Conservation (phyloP, 176 grass and related monocot genomes). For the Carex kokanica region DNA sequence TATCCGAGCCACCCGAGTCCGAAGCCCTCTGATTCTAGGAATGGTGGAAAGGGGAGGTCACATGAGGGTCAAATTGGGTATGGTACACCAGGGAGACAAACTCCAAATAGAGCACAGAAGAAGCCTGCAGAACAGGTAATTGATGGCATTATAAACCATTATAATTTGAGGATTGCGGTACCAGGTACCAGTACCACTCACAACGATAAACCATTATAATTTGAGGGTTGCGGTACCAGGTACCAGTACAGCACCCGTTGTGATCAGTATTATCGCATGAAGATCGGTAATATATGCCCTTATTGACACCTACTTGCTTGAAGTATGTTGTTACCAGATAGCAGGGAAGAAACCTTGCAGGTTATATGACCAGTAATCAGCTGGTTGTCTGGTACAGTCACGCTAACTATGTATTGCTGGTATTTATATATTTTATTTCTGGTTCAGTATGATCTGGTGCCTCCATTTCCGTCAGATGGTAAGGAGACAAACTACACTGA, state of each 20-base stretch:
- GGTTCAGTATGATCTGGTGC: conserved; percentile 7
- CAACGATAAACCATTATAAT: not conserved
- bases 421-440: conserved; percentile 4
- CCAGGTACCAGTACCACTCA: not conserved
- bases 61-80: conserved; percentile 14
- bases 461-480: conserved; percentile 6
- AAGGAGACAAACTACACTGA: conserved; percentile 15
- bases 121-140: conserved; percentile 17
- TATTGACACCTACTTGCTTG: not conserved
- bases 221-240: not conserved
- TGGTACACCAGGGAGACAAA: not conserved
- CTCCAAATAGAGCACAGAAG: not conserved
- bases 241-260: not conserved
- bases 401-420: not conserved
- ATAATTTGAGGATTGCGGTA: not conserved
- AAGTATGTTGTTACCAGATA: not conserved
- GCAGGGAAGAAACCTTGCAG: not conserved
- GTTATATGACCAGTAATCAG: not conserved
- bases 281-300: not conserved
- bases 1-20: conserved; percentile 8
- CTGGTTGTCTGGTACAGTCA: not conserved
- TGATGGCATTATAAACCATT: not conserved
- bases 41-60: not conserved
- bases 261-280: not conserved
- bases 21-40: not conserved